Conservation (phyloP, 768 basidiomycete species). For the Suillus subaureus region DNA sequence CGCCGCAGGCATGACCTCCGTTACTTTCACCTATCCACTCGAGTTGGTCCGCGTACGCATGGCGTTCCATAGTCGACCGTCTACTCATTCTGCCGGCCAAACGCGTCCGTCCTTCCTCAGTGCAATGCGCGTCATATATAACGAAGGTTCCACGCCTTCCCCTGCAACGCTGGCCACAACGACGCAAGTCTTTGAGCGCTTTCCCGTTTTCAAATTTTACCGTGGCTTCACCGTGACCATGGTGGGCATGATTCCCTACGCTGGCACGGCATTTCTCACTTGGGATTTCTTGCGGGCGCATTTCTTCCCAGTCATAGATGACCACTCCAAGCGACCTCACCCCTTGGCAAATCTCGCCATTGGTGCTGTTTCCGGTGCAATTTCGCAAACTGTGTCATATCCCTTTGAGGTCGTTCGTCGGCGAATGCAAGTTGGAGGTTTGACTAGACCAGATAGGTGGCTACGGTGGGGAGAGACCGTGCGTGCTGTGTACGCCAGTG, state of each 20-base stretch:
- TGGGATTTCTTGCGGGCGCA: slow-evolving; percentile 79
- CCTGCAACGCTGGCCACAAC: slow-evolving; percentile 22
- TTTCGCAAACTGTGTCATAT: slow-evolving; percentile 89
- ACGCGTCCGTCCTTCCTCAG: slow-evolving; percentile 52
- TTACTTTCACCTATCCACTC: slow-evolving; percentile 92
- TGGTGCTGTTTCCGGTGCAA: slow-evolving; percentile 83
- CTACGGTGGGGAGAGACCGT: slow-evolving; percentile 80
- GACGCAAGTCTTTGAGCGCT: slow-evolving; percentile 50
- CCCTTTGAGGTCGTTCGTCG: slow-evolving; percentile 93
- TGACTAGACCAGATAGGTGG: slow-evolving; percentile 76
- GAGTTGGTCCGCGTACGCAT: slow-evolving; percentile 95
- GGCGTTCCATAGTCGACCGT: slow-evolving; percentile 58
- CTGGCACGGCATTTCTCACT: slow-evolving; percentile 90
- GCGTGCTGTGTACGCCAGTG: slow-evolving; percentile 58
- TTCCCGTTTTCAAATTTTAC: slow-evolving; percentile 89
- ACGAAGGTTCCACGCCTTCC: slow-evolving; percentile 48
- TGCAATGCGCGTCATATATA: slow-evolving; percentile 68
- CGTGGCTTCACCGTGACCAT: slow-evolving; percentile 96
- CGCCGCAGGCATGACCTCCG: slow-evolving; percentile 75
- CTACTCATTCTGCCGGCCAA: slow-evolving; percentile 25
- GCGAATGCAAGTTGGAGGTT: slow-evolving; percentile 94
- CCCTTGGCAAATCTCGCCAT: slow-evolving; percentile 72
- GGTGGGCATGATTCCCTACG: slow-evolving; percentile 92
- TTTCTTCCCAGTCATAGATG: slow-evolving; percentile 50
- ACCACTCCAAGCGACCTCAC: slow-evolving; percentile 40